Percentiles rank a stretch among this genome's conserved stretches.
Conservation (phyloP, 345 rosid species). For the Dipteronia sinensis region DNA sequence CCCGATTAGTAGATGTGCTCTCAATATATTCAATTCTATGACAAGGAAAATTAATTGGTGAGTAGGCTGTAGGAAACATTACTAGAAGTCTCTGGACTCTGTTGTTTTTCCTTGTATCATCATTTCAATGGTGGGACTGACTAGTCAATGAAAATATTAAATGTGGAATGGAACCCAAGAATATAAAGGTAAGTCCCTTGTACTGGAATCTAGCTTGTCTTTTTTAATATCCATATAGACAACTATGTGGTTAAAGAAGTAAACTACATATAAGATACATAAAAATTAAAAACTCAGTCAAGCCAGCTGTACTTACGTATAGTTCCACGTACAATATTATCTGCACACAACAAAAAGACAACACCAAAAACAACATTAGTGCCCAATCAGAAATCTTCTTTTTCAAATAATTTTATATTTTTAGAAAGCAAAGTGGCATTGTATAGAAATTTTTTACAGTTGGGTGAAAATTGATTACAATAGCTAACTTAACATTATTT, state of each 20-base stretch:
- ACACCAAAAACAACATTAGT: slow-evolving; percentile 8
- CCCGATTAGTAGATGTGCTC: too few relatives aligned
- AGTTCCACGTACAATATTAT: slow-evolving; percentile 74
- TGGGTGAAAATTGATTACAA: background rate
- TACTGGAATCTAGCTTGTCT: slow-evolving; percentile 1
- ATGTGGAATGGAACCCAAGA: background rate
- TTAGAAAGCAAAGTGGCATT: background rate
- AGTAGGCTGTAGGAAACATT: background rate
- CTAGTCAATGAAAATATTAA: background rate
- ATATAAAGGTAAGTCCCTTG: background rate
- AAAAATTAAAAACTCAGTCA: slow-evolving; percentile 5
- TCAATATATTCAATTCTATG: too few relatives aligned
- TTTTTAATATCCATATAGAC: background rate
- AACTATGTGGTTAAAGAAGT: background rate
- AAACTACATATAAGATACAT: slow-evolving; percentile 1
- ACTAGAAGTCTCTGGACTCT: background rate
- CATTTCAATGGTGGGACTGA: background rate
- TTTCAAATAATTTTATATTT: background rate
- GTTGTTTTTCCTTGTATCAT: background rate
- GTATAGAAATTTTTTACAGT: background rate
- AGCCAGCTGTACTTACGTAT: slow-evolving; percentile 74
- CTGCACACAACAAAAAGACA: slow-evolving; percentile 45
- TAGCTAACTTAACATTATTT: background rate
- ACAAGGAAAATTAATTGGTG: too few relatives aligned
- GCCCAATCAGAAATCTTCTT: background rate